Evolutionary conservation across 2,329 filamentous ascomycete genomes (phyloP).

Genomic region (Apiospora koreana): DNA sequence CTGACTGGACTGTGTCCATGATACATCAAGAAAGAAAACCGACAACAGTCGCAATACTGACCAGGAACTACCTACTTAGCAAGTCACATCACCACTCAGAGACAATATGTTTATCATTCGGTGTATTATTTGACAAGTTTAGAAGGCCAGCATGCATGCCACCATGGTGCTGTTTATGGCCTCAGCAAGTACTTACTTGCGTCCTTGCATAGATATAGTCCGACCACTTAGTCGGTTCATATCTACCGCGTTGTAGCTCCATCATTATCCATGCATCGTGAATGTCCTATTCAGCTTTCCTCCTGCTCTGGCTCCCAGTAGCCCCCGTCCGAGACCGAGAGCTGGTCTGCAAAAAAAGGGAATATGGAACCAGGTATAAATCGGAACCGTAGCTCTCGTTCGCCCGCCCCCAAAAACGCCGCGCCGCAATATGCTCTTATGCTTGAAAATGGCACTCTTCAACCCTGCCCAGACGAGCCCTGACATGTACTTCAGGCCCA

Average conservation of each 20-base stretch:
- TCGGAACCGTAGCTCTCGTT: neutral
- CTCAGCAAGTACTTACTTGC: constrained; percentile 5
- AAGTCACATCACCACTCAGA: neutral
- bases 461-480: neutral
- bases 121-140: constrained; percentile 6
- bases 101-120: neutral
- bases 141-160: neutral
- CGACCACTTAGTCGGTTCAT: neutral
- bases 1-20: neutral
- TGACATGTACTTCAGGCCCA: neutral
- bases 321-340: neutral
- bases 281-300: neutral
- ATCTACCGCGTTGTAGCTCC: constrained; percentile 1
- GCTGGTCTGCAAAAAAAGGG: neutral
- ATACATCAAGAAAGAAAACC: too few species aligned
- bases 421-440: constrained; percentile 9
- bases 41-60: too few species aligned
- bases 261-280: constrained; percentile 7
- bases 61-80: too few species aligned
- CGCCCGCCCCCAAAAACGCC: neutral
- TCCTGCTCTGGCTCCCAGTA: neutral
- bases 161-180: constrained; percentile 1
- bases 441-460: constrained; percentile 4
- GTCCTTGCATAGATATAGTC: neutral
- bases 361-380: neutral